Evolutionary conservation across 2,329 filamentous ascomycete genomes (phyloP).

Genomic region (Thielaviopsis punctulata): DNA sequence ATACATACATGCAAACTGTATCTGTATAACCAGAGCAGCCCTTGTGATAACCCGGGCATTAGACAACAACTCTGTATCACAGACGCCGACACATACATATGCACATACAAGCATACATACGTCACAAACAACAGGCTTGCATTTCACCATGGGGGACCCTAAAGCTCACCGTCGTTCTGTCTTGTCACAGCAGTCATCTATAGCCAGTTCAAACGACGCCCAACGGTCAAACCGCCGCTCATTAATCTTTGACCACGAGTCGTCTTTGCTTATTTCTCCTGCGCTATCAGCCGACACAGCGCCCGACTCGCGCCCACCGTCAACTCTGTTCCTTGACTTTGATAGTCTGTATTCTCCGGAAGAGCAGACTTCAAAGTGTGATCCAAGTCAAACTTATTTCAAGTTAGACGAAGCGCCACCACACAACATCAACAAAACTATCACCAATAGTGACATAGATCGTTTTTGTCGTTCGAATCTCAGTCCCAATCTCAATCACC

Average conservation of each 20-base stretch:
- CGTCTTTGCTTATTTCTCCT: slow-evolving; percentile 11
- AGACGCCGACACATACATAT: background rate
- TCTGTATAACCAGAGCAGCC: background rate
- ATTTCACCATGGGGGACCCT: background rate
- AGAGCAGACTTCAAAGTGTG: background rate
- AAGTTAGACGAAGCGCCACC: background rate
- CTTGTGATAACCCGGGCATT: background rate
- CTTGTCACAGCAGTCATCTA: slow-evolving; percentile 9
- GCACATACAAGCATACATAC: no score
- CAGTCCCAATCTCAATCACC: background rate
- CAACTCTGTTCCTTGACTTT: slow-evolving; percentile 7
- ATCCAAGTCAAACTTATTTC: background rate
- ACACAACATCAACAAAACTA: background rate
- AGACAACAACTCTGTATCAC: no score
- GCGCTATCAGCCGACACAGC: slow-evolving; percentile 5
- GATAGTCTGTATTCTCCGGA: background rate
- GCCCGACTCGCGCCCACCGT: slow-evolving; percentile 3
- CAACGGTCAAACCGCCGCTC: slow-evolving; percentile 4
- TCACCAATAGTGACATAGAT: background rate
- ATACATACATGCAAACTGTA: no score
- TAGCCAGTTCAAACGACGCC: slow-evolving; percentile 4
- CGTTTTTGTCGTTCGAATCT: background rate
- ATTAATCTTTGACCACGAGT: slow-evolving; percentile 11
- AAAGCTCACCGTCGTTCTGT: slow-evolving; percentile 6
- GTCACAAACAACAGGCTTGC: background rate